Evolutionary conservation across 164 flowering plant species (phyloP).

Genomic region (Cinnamomum micranthum): DNA sequence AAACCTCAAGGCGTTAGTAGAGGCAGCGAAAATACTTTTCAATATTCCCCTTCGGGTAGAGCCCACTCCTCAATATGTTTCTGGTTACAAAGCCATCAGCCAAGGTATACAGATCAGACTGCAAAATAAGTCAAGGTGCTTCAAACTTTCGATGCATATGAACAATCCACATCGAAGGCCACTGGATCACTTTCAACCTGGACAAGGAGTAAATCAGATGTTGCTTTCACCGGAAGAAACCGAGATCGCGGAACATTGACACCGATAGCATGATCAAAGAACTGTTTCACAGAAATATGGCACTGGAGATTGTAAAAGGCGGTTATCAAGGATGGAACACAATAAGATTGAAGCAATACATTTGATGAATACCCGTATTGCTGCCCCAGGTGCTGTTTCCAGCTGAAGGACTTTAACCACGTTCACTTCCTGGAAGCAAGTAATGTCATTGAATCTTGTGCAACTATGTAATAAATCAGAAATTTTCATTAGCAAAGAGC

Average conservation of each 20-base stretch:
- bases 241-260: slow-evolving; percentile 88
- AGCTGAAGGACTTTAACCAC: slow-evolving; percentile 90
- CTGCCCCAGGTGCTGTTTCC: slow-evolving; percentile 97
- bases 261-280: slow-evolving; percentile 88
- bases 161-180: slow-evolving; percentile 2
- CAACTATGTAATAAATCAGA: not conserved
- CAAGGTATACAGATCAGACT: slow-evolving; percentile 90
- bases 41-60: too few species aligned
- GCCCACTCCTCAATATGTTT: too few species aligned
- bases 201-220: slow-evolving; percentile 93
- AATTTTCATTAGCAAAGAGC: not conserved
- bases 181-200: slow-evolving; percentile 43
- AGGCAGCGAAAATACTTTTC: too few species aligned
- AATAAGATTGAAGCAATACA: not conserved
- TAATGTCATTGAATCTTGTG: slow-evolving; percentile 6
- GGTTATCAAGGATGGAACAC: not conserved
- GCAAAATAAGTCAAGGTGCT: slow-evolving; percentile 18
- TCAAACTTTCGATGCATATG: slow-evolving; percentile 1
- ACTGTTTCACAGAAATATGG: slow-evolving; percentile 37
- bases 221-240: slow-evolving; percentile 91
- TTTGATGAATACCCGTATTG: slow-evolving; percentile 57
- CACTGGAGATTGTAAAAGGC: slow-evolving; percentile 3
- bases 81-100: slow-evolving; percentile 63
- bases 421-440: slow-evolving; percentile 65
- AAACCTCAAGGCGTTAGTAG: too few species aligned